phyloP scores from a whole-genome alignment of 1,284 basidiomycete genomes.

The Rhodotorula sp. region DNA sequence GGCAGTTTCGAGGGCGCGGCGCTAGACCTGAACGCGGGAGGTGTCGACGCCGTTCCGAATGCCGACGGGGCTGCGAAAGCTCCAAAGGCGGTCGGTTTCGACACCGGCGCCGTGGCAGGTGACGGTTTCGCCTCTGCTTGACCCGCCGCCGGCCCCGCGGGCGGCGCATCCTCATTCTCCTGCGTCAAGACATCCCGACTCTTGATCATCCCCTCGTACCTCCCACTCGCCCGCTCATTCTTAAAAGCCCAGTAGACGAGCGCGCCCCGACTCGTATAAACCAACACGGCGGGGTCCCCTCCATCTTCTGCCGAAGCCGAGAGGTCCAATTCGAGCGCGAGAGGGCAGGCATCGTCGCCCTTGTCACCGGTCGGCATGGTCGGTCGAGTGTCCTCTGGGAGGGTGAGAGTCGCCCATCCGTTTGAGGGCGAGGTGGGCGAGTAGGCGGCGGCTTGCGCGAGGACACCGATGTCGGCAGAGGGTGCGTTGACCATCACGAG shows the following conservation, averaged over 20 bases:
- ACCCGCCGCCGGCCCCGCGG: constrained; percentile 6
- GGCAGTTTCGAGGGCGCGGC: not conserved
- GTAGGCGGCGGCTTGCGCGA: constrained; percentile 38
- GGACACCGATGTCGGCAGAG: constrained; percentile 48
- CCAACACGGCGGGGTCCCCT: constrained; percentile 52
- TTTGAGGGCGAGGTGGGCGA: not conserved
- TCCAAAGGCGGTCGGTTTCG: constrained; percentile 15
- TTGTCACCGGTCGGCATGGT: constrained; percentile 52
- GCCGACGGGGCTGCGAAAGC: constrained; percentile 29
- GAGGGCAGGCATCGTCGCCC: constrained; percentile 52
- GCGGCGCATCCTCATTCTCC: constrained; percentile 3
- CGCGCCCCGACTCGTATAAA: constrained; percentile 55
- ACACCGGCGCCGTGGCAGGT: not conserved
- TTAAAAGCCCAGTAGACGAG: constrained; percentile 55
- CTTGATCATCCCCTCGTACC: constrained; percentile 51
- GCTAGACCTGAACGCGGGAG: not conserved
- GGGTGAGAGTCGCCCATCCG: constrained; percentile 52
- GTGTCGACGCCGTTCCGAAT: constrained; percentile 7
- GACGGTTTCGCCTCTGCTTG: constrained; percentile 21
- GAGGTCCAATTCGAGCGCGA: constrained; percentile 56
- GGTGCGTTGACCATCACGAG: constrained; percentile 52
- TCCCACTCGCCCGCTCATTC: constrained; percentile 47
- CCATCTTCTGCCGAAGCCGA: constrained; percentile 49
- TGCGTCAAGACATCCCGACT: constrained; percentile 35
- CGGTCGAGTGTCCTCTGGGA: constrained; percentile 55